phyloP scores from a whole-genome alignment of 2,329 filamentous ascomycete genomes.

The Sarocladiaceae sp. region DNA sequence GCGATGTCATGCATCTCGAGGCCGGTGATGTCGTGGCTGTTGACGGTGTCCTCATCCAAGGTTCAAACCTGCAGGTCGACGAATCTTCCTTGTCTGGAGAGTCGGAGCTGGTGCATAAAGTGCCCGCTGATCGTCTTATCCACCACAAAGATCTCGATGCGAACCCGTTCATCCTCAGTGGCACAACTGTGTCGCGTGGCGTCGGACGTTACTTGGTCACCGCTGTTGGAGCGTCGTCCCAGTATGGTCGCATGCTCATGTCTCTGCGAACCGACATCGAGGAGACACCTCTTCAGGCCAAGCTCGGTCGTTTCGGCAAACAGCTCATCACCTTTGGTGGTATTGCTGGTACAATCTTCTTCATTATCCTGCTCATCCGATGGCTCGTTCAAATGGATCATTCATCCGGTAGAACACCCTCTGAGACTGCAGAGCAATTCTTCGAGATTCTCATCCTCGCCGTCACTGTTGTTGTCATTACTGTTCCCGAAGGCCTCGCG shows the following conservation, averaged over 20 bases:
- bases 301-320: conserved; percentile 67
- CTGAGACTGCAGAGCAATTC: conserved; percentile 44
- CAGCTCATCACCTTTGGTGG: conserved; percentile 49
- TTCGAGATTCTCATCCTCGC: conserved; percentile 49
- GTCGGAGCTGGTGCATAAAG: conserved; percentile 61
- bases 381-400: conserved; percentile 21
- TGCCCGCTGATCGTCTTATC: conserved; percentile 31
- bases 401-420: conserved; percentile 31
- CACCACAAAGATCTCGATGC: conserved; percentile 55
- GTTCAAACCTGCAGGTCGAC: conserved; percentile 57
- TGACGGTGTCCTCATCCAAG: conserved; percentile 66
- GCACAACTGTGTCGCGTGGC: conserved; percentile 68
- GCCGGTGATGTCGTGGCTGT: conserved; percentile 60
- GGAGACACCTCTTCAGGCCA: conserved; percentile 68
- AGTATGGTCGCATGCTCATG: conserved; percentile 70
- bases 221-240: conserved; percentile 64
- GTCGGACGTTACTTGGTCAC: conserved; percentile 69
- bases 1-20: conserved; percentile 23
- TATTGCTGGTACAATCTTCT: conserved; percentile 24
- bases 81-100: conserved; percentile 65
- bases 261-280: conserved; percentile 68
- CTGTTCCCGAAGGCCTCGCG: conserved; percentile 50
- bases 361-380: conserved; percentile 24
- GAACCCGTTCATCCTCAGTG: conserved; percentile 73
- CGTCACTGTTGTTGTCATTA: conserved; percentile 48